Conservation (phyloP, 306 rosid species). For the Malus domestica region ASM211411v1 NC_041789.1:29151001-29151500, state of each 20-base stretch:
- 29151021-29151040: neutral
- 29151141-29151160: conserved; percentile 66
- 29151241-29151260: conserved; percentile 43
- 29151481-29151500: too few relatives aligned
- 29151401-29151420: too few relatives aligned
- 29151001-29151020: conserved; percentile 50
- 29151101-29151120: conserved; percentile 20
- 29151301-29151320: neutral
- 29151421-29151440: too few relatives aligned
- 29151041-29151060: neutral
- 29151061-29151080: conserved; percentile 14
- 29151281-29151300: neutral
- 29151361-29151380: too few relatives aligned
- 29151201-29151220: conserved; percentile 33
- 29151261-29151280: conserved; percentile 15
- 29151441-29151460: too few relatives aligned
- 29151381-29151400: too few relatives aligned
- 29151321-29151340: too few relatives aligned
- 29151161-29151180: conserved; percentile 49
- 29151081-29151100: conserved; percentile 36
- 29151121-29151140: conserved; percentile 28
- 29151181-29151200: conserved; percentile 4
- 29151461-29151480: too few relatives aligned
- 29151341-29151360: too few relatives aligned
- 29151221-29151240: conserved; percentile 14